Conservation (phyloP, 2,329 filamentous ascomycete species). For the Helminthosporium solani region DNA sequence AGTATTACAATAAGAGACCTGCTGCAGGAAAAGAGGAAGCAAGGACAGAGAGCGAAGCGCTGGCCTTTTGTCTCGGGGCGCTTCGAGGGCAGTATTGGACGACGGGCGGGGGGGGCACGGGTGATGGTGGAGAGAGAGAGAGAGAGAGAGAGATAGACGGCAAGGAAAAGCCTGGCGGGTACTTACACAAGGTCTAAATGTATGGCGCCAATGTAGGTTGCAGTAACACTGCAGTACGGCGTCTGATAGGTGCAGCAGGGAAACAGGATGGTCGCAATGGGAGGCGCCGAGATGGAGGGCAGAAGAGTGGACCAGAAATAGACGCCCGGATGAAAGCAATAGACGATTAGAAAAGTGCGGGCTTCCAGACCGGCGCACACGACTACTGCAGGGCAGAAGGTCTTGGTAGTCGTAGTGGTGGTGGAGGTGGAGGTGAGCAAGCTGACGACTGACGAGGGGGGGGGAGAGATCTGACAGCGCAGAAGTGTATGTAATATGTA, state of each 20-base stretch:
- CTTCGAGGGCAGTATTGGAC: slow-evolving; percentile 28
- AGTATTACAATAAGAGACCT: slow-evolving; percentile 46
- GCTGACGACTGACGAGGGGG: slow-evolving; percentile 22
- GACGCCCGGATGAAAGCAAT: slow-evolving; percentile 43
- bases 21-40: slow-evolving; percentile 41
- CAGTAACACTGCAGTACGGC: slow-evolving; percentile 31
- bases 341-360: slow-evolving; percentile 30
- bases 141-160: slow-evolving; percentile 31
- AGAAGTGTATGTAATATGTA: neutral
- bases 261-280: slow-evolving; percentile 34
- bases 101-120: slow-evolving; percentile 29
- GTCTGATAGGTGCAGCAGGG: slow-evolving; percentile 37
- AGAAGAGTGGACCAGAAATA: slow-evolving; percentile 41
- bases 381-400: slow-evolving; percentile 15
- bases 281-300: slow-evolving; percentile 27
- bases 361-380: slow-evolving; percentile 32
- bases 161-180: slow-evolving; percentile 43
- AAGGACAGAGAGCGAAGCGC: slow-evolving; percentile 35
- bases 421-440: slow-evolving; percentile 11
- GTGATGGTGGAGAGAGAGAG: slow-evolving; percentile 34
- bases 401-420: slow-evolving; percentile 20
- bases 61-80: slow-evolving; percentile 45
- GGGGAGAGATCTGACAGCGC: neutral
- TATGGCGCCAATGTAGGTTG: slow-evolving; percentile 38
- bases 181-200: slow-evolving; percentile 42